Evolutionary conservation across 2,329 filamentous ascomycete genomes (phyloP), one percentile per base, ranked within the genome.

Genomic region (Alternaria sp.): DNA sequence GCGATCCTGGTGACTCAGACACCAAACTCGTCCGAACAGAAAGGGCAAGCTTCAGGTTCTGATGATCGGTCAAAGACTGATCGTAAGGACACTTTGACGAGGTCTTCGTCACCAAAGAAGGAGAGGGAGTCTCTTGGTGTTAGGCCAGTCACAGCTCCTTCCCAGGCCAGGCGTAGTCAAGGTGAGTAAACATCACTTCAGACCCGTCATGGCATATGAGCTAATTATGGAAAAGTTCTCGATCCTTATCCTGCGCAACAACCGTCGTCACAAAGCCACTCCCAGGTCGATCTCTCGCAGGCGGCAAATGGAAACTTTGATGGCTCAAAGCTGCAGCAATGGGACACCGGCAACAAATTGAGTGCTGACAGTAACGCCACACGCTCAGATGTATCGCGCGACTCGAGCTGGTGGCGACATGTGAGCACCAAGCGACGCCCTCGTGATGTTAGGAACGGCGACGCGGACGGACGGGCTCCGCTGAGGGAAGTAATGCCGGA

Each of bases 1-100:
- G 77, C 78, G 3, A 80, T 80, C 55, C 66, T 80, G 20, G 76
- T 80, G 26, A 80, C 79, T n/a, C 75, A 79, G 44, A 75, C 75
- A 12, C 72, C 71, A n/a, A 77, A 77, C 49, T 55, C 68, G 4
- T 61, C 74, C 12, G 77, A 79, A 10, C 62, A 62, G 6, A 75
- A 70, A 55, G 71, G 70, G 30, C 47, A 64, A 11, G 54, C 61
- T 41, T 55, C 58, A 25, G 63, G 56, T 23, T 45, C 68, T 14
- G 69, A 69, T 2, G 61, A 67, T 43, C 67, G 68, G 23, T 62
- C 71, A 15, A 71, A 65, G 47, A 71, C 71, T 2, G 65, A 74
- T 26, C 74, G 75, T 28, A 79, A 78, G 57, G 75, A 78, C 33
- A 74, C 74, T 4, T 58, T 76, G 44, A 75, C 67, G 21, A 73